These are phyloP conservation scores for Halocafeteria seosinensis DNA, from an alignment of 108 stramenopile species.

Conservation along the genomic window DNA sequence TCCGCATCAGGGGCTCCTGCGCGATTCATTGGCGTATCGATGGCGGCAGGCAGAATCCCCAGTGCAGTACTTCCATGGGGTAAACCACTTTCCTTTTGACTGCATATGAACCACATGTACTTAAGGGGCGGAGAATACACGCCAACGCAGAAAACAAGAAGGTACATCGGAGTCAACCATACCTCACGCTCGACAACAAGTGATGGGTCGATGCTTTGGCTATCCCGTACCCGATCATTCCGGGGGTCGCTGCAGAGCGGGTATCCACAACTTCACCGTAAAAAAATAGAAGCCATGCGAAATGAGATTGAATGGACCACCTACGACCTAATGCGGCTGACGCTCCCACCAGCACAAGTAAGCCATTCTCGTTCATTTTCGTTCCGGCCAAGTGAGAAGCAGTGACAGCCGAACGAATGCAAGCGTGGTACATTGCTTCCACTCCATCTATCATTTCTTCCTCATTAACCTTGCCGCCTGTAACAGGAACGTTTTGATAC, in stretches of 20 bases:
- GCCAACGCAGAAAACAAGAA: too few relatives aligned
- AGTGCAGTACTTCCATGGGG: too few relatives aligned
- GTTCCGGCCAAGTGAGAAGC: not conserved
- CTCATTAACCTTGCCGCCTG: not conserved
- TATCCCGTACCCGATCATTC: conserved; percentile 16
- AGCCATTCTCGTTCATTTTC: not conserved
- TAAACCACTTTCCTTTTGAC: too few relatives aligned
- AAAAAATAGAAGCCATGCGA: too few relatives aligned
- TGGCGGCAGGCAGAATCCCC: conserved; percentile 3
- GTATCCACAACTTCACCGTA: too few relatives aligned
- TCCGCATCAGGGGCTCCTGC: conserved; percentile 11
- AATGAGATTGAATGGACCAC: too few relatives aligned
- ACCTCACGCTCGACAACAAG: not conserved
- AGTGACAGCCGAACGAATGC: not conserved
- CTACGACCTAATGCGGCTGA: too few relatives aligned
- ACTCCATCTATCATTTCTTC: not conserved
- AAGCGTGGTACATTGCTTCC: not conserved
- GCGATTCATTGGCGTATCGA: conserved; percentile 15
- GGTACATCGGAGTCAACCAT: not conserved
- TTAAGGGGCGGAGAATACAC: too few relatives aligned
- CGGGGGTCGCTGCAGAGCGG: not conserved
- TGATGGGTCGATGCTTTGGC: conserved; percentile 13
- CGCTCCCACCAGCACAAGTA: conserved; percentile 15
- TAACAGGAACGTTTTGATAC: too few relatives aligned
- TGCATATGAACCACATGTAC: too few relatives aligned